A percentile compares a stretch with the other conserved stretches of the same genome.
Conservation (phyloP, 768 basidiomycete species). For the Agaricus subrufescens region DNA sequence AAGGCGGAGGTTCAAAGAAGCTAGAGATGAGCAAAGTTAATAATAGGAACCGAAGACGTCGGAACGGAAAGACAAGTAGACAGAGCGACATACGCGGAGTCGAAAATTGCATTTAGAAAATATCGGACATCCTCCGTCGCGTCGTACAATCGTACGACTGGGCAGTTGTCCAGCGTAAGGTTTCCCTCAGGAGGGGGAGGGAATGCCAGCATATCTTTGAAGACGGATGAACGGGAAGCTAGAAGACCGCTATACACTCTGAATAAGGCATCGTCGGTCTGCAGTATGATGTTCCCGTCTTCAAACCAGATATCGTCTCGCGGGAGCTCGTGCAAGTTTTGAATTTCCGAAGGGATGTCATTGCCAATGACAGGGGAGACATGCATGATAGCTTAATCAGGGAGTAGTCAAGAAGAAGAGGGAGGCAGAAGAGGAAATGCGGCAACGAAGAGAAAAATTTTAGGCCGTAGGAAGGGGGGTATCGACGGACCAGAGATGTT, state of each 20-base stretch:
- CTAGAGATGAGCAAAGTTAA: slow-evolving; percentile 12
- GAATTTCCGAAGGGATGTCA: neutral
- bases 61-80: neutral
- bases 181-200: slow-evolving; percentile 28
- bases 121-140: slow-evolving; percentile 25
- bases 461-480: neutral
- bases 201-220: slow-evolving; percentile 33
- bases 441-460: neutral
- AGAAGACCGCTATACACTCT: slow-evolving; percentile 31
- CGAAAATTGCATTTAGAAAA: slow-evolving; percentile 31
- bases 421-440: neutral
- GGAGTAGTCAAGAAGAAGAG: neutral
- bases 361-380: neutral
- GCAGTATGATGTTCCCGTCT: slow-evolving; percentile 37
- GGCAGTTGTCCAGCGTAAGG: slow-evolving; percentile 22
- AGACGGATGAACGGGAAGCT: slow-evolving; percentile 28
- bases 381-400: slow-evolving; percentile 1
- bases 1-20: slow-evolving; percentile 30
- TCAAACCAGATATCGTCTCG: slow-evolving; percentile 27
- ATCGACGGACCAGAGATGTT: neutral
- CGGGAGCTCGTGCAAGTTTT: slow-evolving; percentile 5
- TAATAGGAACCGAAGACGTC: neutral
- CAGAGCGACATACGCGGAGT: slow-evolving; percentile 23
- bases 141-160: slow-evolving; percentile 30
- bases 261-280: slow-evolving; percentile 29